These are phyloP conservation scores for Podosphaera fusca DNA, from an alignment of 2,329 filamentous ascomycete genomes.

Conservation along the genomic window DNA sequence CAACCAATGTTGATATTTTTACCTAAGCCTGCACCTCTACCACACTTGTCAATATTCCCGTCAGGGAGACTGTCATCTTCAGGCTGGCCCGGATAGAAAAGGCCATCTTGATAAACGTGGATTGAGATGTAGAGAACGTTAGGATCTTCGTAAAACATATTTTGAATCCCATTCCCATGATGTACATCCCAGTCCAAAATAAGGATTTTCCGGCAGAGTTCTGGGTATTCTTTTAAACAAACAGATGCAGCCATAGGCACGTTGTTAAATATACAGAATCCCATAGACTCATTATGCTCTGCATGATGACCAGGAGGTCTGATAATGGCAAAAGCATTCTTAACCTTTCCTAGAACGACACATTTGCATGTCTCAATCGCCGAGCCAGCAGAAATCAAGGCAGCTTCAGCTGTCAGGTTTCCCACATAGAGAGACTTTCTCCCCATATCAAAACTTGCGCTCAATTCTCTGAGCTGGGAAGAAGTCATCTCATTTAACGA, in stretches of 20 bases:
- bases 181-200: slow-evolving; percentile 82
- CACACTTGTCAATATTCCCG: slow-evolving; percentile 36
- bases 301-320: slow-evolving; percentile 89
- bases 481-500: slow-evolving; percentile 28
- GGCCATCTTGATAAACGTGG: slow-evolving; percentile 65
- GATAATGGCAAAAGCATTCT: slow-evolving; percentile 90
- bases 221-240: slow-evolving; percentile 60
- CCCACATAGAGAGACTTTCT: slow-evolving; percentile 69
- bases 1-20: slow-evolving; percentile 45
- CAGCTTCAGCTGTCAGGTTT: slow-evolving; percentile 56
- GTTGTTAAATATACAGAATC: slow-evolving; percentile 96
- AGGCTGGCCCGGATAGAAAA: slow-evolving; percentile 59
- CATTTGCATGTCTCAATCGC: slow-evolving; percentile 89
- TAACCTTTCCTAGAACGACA: slow-evolving; percentile 63
- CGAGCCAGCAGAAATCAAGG: slow-evolving; percentile 67
- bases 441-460: slow-evolving; percentile 34
- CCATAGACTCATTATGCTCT: slow-evolving; percentile 65
- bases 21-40: slow-evolving; percentile 29
- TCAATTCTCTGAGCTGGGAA: slow-evolving; percentile 44
- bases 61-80: slow-evolving; percentile 37
- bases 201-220: slow-evolving; percentile 65
- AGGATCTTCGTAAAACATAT: slow-evolving; percentile 84
- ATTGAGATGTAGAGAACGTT: slow-evolving; percentile 91
- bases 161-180: slow-evolving; percentile 79
- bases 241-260: slow-evolving; percentile 79